Evolutionary conservation across 2,329 filamentous ascomycete genomes (phyloP), one percentile per base, ranked within the genome.

Genomic region (Pseudonectria foliicola): DNA sequence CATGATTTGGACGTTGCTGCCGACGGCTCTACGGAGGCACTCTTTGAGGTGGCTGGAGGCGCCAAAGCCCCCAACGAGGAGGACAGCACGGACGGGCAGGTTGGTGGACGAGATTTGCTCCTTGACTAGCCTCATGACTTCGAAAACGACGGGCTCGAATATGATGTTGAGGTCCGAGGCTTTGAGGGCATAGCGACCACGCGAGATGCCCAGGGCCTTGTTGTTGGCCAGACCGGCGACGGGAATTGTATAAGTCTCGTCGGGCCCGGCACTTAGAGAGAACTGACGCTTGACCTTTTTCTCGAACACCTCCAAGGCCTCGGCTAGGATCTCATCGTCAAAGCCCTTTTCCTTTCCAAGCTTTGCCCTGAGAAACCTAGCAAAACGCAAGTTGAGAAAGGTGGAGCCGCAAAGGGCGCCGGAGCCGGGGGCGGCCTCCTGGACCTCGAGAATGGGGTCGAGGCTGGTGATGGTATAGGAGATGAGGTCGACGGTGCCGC

Each of bases 401-500:
- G 64, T 61, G 1, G 64, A 68, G 11, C 68, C 68, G 38, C 67
- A 71, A 24, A 69, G 54, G 4, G 60, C 64, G 15, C 68, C 68
- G 5, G 61, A 64, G 1, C 67, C 67, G 6, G 61, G 57, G 4
- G 62, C 61, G 7, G 64, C 64, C 47, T 72, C 68, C 26, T 61
- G 47, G 7, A 72, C 59, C 39, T 66, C 56, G 3, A 71, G 55
- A 13, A 63, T 50, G 2, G 68, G 69, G 33, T 61, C 55, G 4
- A 70, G 50, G 1, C 53, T 52, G 3, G 52, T 60, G 36, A 73
- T 62, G 18, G 62, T 65, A 42, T 73, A 73, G 4, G 66, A 68
- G 40, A 72, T 70, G 11, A 73, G 50, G 49, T 73, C 70, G 3
- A 68, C 68, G 4, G 67, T 71, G 31, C 68, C 70, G 25, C 70